phyloP scores from a whole-genome alignment of 257 asterid species.

The Primulina eburnea region DNA sequence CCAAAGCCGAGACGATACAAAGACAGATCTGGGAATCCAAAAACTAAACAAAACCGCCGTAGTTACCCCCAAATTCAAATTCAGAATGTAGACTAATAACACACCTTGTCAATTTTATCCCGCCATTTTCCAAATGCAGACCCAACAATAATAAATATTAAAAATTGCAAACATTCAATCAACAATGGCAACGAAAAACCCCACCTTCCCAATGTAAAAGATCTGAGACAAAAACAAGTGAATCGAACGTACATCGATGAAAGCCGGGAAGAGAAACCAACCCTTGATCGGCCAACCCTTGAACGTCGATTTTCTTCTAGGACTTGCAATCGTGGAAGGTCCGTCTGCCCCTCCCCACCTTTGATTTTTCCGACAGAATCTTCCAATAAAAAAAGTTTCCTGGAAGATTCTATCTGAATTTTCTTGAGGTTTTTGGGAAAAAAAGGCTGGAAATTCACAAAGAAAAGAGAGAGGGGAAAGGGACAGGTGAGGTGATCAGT shows the following conservation, averaged over 20 bases:
- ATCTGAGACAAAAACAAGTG: neutral
- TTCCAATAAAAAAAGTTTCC: neutral
- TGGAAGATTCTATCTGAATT: neutral
- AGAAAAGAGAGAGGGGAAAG: neutral
- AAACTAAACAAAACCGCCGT: conserved; percentile 27
- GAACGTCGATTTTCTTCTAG: neutral
- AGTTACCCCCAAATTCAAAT: conserved; percentile 25
- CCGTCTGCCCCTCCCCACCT: neutral
- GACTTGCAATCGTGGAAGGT: neutral
- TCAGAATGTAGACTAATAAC: neutral
- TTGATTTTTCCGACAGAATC: neutral
- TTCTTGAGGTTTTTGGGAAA: neutral
- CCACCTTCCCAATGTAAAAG: neutral
- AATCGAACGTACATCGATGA: neutral
- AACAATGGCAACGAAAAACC: neutral
- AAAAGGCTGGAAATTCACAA: neutral
- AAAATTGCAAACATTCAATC: neutral
- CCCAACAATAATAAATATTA: too few species aligned
- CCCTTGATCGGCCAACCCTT: neutral
- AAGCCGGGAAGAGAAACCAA: neutral
- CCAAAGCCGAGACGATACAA: conserved; percentile 15
- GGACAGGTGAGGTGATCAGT: neutral
- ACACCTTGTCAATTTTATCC: neutral
- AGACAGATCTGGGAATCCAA: conserved; percentile 42
- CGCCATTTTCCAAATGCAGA: neutral